These are phyloP conservation scores for Mentha longifolia DNA, from an alignment of 257 asterid species.

Conservation along the genomic window DNA sequence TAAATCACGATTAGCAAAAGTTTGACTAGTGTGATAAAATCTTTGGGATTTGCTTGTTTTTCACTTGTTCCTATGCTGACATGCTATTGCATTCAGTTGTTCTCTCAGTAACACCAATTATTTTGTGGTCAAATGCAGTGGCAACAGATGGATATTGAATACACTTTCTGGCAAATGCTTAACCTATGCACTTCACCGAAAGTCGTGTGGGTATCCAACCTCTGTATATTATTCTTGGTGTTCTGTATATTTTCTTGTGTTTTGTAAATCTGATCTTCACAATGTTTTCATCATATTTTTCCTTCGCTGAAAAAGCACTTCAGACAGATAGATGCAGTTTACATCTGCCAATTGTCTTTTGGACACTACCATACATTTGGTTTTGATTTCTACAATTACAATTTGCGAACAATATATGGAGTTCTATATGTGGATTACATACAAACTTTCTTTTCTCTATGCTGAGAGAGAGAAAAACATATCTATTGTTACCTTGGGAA, in stretches of 20 bases:
- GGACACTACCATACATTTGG: background rate
- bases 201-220: constrained; percentile 85
- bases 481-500: background rate
- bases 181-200: constrained; percentile 95
- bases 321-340: constrained; percentile 19
- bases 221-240: constrained; percentile 30
- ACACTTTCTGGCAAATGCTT: constrained; percentile 99
- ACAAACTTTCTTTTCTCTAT: constrained; percentile 9
- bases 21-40: constrained; percentile 17
- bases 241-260: constrained; percentile 29
- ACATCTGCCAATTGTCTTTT: background rate
- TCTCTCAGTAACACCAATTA: constrained; percentile 33
- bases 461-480: constrained; percentile 19
- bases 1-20: background rate
- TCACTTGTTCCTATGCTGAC: constrained; percentile 16
- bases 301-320: constrained; percentile 22
- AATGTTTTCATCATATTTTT: background rate
- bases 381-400: constrained; percentile 14
- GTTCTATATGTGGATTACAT: constrained; percentile 11
- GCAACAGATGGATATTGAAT: constrained; percentile 99
- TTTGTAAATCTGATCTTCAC: constrained; percentile 16
- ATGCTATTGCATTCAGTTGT: constrained; percentile 15
- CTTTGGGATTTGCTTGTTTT: constrained; percentile 12
- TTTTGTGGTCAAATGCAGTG: constrained; percentile 60
- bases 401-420: constrained; percentile 3